Evolutionary conservation across 2,329 filamentous ascomycete genomes (phyloP).

Genomic region (Trematosphaeria pertusa): DNA sequence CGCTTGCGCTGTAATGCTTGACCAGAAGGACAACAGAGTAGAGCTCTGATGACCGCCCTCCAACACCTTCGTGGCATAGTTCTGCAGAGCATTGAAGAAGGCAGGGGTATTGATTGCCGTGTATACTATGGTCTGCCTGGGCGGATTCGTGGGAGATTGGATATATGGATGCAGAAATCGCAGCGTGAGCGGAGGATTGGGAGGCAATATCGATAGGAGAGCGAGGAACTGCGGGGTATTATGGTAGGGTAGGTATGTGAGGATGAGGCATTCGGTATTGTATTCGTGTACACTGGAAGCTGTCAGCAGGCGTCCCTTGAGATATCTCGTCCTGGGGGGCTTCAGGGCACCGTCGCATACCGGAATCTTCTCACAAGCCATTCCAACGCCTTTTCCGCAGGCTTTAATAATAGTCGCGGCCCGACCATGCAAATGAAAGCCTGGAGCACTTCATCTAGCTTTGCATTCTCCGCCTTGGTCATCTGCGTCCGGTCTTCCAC

Average conservation of each 20-base stretch:
- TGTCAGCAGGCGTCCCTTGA: slow-evolving; percentile 8
- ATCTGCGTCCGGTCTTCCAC: slow-evolving; percentile 86
- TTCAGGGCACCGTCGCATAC: slow-evolving; percentile 56
- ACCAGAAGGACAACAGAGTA: slow-evolving; percentile 87
- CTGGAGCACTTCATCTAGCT: slow-evolving; percentile 79
- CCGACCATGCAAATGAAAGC: slow-evolving; percentile 83
- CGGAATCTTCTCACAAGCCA: slow-evolving; percentile 92
- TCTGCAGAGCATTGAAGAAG: slow-evolving; percentile 79
- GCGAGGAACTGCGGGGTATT: slow-evolving; percentile 83
- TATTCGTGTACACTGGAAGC: slow-evolving; percentile 80
- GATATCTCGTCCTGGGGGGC: slow-evolving; percentile 13
- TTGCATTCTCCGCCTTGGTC: slow-evolving; percentile 79
- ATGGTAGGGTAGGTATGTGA: slow-evolving; percentile 93
- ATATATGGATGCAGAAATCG: slow-evolving; percentile 89
- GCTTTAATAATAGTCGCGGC: slow-evolving; percentile 78
- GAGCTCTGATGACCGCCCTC: slow-evolving; percentile 76
- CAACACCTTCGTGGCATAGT: slow-evolving; percentile 78
- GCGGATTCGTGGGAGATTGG: slow-evolving; percentile 75
- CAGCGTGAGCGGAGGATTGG: slow-evolving; percentile 75
- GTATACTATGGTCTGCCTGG: slow-evolving; percentile 82
- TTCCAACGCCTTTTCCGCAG: slow-evolving; percentile 89
- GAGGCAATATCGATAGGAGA: slow-evolving; percentile 83
- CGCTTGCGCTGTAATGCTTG: slow-evolving; percentile 83
- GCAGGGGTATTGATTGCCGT: slow-evolving; percentile 78
- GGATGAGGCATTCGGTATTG: slow-evolving; percentile 78